Base-by-base conservation (phyloP, 306 rosid genomes). In the Dalbergia cochinchinensis region DNA sequence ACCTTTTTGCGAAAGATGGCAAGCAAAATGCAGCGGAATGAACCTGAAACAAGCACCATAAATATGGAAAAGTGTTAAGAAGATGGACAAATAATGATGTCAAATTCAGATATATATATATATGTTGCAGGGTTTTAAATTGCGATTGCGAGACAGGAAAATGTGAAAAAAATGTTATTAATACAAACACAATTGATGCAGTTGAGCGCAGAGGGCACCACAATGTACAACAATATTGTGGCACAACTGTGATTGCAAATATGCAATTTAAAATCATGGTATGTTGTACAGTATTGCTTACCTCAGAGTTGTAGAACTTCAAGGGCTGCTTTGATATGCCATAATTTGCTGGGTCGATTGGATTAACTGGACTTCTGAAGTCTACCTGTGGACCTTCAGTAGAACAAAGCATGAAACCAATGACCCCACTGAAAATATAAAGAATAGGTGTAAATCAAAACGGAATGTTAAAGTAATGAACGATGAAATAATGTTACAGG, bases 361-460 rank as follows among this genome's bases (percentile, higher is more conserved):
- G 91, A 69, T 90, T 89, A 20, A 83, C 20, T 2, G 97, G 94
- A 62, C 62, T 84, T 84, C 80, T 87, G 90, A 92, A 87, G 74
- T 92, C 85, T 6, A 92, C 91, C 16, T 34, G 2, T 9, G 92
- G 91, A 3, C 91, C 94, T 80, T 86, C 88, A 0, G 85, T 90
- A 11, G 94, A 90, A 78, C 97, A 90, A 20, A 90, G 90, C 90
- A 92, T 50, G 88, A 92, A 92, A 15, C 97, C 94, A 8, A 92
- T 92, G 60, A 85, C 93, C 71, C 93, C 97, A 85, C 93, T 92
- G 69, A 60, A 74, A 57, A 26, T 26, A 26, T 26, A 26, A 26
- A 26, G 31, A 26, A 26, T 3, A 26, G 31, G 31, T 26, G 31
- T 26, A 26, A 26, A 26, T 26, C 31, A 59, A 11, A 59, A 72